Evolutionary conservation across 2,329 filamentous ascomycete species (phyloP).

Genomic region (Rhynchosporium secalis): DNA sequence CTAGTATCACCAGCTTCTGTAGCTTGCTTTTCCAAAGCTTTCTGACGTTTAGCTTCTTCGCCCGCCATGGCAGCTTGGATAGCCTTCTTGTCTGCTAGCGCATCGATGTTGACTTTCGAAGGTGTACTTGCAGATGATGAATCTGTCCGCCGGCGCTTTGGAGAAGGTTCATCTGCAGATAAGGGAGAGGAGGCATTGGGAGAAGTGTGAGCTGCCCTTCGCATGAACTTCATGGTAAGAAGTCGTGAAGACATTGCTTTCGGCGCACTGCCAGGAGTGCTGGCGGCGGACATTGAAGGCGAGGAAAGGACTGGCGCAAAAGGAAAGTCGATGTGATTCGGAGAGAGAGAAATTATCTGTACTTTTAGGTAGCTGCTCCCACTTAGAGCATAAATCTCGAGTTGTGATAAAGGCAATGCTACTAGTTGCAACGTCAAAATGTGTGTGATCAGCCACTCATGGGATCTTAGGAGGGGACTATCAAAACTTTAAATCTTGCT

Average conservation of each 20-base stretch:
- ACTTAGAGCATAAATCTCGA: slow-evolving; percentile 9
- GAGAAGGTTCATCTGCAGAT: slow-evolving; percentile 51
- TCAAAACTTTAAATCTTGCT: slow-evolving; percentile 17
- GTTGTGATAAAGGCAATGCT: background rate
- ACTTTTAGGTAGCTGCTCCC: slow-evolving; percentile 3
- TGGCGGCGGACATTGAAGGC: slow-evolving; percentile 33
- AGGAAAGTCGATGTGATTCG: too few species aligned
- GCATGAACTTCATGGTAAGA: slow-evolving; percentile 97
- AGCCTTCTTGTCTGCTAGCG: slow-evolving; percentile 56
- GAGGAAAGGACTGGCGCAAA: background rate
- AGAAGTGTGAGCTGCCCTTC: slow-evolving; percentile 70
- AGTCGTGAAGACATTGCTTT: slow-evolving; percentile 84
- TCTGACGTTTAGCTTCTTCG: slow-evolving; percentile 65
- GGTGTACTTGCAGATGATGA: slow-evolving; percentile 36
- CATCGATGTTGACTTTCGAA: slow-evolving; percentile 43
- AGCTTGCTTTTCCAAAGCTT: slow-evolving; percentile 61
- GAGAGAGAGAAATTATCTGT: background rate
- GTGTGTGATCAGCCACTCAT: too few species aligned
- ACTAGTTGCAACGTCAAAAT: background rate
- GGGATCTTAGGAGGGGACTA: background rate
- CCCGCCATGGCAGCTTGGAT: slow-evolving; percentile 64
- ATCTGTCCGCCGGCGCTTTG: slow-evolving; percentile 63
- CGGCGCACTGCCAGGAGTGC: slow-evolving; percentile 43
- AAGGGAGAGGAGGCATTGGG: slow-evolving; percentile 45
- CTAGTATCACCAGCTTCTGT: slow-evolving; percentile 67